These are phyloP conservation scores for Nitzschia inconspicua DNA, from an alignment of 108 stramenopile species.

Conservation along the genomic window DNA sequence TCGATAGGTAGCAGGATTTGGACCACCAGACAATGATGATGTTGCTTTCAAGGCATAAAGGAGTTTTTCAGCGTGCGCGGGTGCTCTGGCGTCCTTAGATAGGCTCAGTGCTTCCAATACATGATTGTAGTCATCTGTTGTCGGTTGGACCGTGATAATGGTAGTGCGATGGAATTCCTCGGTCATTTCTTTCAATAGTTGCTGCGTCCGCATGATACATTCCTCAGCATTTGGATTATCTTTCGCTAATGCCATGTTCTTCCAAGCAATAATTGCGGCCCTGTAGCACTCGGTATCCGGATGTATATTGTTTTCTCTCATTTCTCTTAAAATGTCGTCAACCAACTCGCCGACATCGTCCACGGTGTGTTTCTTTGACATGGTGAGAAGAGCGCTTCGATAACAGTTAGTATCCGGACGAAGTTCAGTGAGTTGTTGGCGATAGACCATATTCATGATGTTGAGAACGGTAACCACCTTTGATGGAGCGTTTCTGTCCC, in stretches of 20 bases:
- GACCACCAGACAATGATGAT: neutral
- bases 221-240: constrained; percentile 26
- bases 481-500: constrained; percentile 64
- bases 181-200: constrained; percentile 60
- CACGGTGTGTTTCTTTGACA: constrained; percentile 22
- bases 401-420: constrained; percentile 63
- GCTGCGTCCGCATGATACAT: constrained; percentile 44
- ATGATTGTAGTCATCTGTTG: constrained; percentile 59
- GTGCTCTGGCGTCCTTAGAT: constrained; percentile 25
- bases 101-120: constrained; percentile 66
- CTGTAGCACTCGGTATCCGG: constrained; percentile 69
- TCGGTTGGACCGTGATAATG: constrained; percentile 37
- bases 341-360: constrained; percentile 47
- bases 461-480: constrained; percentile 53
- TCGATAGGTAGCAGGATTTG: constrained; percentile 26
- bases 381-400: constrained; percentile 41
- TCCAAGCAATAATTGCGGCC: constrained; percentile 67
- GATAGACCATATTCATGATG: constrained; percentile 48
- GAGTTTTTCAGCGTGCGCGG: constrained; percentile 20
- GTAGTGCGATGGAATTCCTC: constrained; percentile 59
- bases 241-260: constrained; percentile 41
- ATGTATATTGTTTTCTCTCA: constrained; percentile 60
- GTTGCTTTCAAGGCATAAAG: constrained; percentile 17
- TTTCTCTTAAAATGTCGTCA: constrained; percentile 45
- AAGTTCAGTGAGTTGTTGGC: constrained; percentile 35